Percentiles rank a stretch among this genome's conserved stretches.
Conservation (phyloP, 495 filamentous ascomycete species). For the Penicillium steckii region DNA sequence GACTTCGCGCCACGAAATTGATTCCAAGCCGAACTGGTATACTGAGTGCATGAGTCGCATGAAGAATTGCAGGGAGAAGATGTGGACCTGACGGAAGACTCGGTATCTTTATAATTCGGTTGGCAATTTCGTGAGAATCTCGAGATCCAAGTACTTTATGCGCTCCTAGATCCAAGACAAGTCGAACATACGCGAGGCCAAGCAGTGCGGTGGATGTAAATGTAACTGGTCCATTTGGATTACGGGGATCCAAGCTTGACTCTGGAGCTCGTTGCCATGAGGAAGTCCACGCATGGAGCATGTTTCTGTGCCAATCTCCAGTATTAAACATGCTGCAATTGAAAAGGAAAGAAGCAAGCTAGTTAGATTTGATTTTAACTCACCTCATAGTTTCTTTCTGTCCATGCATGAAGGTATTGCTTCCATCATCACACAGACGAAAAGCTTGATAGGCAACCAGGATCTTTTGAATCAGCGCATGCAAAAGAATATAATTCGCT, state of each 20-base stretch:
- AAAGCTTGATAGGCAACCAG: constrained; percentile 49
- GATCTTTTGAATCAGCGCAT: constrained; percentile 60
- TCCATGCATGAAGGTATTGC: constrained; percentile 30
- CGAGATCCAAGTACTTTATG: constrained; percentile 31
- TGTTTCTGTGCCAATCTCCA: constrained; percentile 34
- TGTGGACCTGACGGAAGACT: constrained; percentile 20
- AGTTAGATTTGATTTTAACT: constrained; percentile 47
- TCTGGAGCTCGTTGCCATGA: constrained; percentile 48
- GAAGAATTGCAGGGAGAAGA: constrained; percentile 27
- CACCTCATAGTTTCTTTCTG: constrained; percentile 38
- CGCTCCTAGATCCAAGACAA: constrained; percentile 27
- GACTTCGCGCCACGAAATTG: constrained; percentile 27
- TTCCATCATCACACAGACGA: constrained; percentile 30
- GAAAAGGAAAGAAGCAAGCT: too few relatives aligned
- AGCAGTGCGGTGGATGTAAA: constrained; percentile 61
- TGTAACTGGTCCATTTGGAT: constrained; percentile 50
- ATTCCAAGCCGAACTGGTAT: constrained; percentile 35
- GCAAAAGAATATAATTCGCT: constrained; percentile 59
- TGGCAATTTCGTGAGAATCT: constrained; percentile 17
- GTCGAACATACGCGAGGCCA: constrained; percentile 56
- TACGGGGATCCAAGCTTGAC: constrained; percentile 39
- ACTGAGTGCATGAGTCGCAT: constrained; percentile 35
- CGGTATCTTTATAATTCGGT: constrained; percentile 11
- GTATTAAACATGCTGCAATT: too few relatives aligned
- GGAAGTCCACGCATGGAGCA: constrained; percentile 53